These are phyloP conservation scores for Aureobasidium sp. DNA, from an alignment of 2,329 filamentous ascomycete genomes.

Conservation along the genomic window DNA sequence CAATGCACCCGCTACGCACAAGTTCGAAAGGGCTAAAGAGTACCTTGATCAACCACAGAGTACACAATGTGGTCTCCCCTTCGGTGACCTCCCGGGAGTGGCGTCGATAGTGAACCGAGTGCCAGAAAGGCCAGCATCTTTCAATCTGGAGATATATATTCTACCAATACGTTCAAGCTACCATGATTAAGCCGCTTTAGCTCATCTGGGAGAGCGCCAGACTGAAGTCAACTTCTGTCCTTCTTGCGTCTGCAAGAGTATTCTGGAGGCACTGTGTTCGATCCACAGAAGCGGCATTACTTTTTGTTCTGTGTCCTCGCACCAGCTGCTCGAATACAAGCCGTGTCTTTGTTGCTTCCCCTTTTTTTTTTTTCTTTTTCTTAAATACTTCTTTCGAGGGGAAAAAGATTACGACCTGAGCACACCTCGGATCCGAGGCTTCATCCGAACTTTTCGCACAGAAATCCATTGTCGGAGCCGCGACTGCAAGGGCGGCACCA, in stretches of 20 bases:
- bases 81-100: no score
- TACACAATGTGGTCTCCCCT: no score
- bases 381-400: neutral
- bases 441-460: neutral
- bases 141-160: no score
- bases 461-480: neutral
- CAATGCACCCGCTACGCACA: no score
- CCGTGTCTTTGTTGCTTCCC: no score
- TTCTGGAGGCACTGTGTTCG: slow-evolving; percentile 15
- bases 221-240: slow-evolving; percentile 13
- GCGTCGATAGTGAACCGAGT: no score
- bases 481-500: neutral
- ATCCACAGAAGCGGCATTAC: slow-evolving; percentile 13
- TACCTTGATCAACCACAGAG: no score
- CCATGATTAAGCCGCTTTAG: slow-evolving; percentile 9
- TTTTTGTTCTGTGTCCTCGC: neutral
- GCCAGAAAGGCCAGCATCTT: no score
- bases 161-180: neutral
- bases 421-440: neutral
- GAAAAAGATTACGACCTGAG: neutral
- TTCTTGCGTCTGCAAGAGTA: neutral
- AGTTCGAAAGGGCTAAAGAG: no score
- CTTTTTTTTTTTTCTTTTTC: neutral
- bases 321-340: no score
- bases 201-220: slow-evolving; percentile 14